A percentile compares a stretch with the other conserved stretches of the same genome.
Conservation (phyloP, 139 green algal species). For the Tetraselmis chui region DNA sequence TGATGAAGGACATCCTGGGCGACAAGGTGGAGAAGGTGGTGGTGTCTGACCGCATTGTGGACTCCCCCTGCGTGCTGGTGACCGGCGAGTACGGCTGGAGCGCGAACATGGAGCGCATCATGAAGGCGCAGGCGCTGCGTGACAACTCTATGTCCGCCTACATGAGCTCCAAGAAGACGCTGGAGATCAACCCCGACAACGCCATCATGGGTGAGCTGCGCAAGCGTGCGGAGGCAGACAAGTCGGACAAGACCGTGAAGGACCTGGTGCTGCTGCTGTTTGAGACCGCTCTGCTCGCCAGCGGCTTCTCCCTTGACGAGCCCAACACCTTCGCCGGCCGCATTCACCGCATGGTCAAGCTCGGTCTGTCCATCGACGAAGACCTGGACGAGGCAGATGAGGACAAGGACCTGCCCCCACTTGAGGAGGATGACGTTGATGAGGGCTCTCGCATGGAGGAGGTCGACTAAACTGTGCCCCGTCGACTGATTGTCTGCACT, state of each 20-base stretch:
- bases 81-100: slow-evolving; percentile 99
- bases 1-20: slow-evolving; percentile 97
- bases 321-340: slow-evolving; percentile 47
- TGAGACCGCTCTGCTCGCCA: slow-evolving; percentile 49
- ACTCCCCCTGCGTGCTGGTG: slow-evolving; percentile 98
- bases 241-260: slow-evolving; percentile 62
- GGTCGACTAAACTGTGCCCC: slow-evolving; percentile 42
- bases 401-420: slow-evolving; percentile 36
- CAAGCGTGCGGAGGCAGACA: slow-evolving; percentile 71
- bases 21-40: slow-evolving; percentile 90
- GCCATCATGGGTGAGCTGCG: slow-evolving; percentile 90
- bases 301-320: slow-evolving; percentile 56
- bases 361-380: slow-evolving; percentile 54
- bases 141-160: slow-evolving; percentile 94
- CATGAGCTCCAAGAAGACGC: slow-evolving; percentile 99
- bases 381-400: slow-evolving; percentile 19
- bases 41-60: slow-evolving; percentile 96
- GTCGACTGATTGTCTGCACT: no score
- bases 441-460: slow-evolving; percentile 57
- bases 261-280: slow-evolving; percentile 55
- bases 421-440: slow-evolving; percentile 39
- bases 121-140: slow-evolving; percentile 95
- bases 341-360: slow-evolving; percentile 62
- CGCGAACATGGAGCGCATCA: slow-evolving; percentile 99
- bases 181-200: slow-evolving; percentile 99